Evolutionary conservation across 2,329 filamentous ascomycete genomes (phyloP), one percentile per base, ranked within the genome.

Genomic region (Ilyonectria destructans): DNA sequence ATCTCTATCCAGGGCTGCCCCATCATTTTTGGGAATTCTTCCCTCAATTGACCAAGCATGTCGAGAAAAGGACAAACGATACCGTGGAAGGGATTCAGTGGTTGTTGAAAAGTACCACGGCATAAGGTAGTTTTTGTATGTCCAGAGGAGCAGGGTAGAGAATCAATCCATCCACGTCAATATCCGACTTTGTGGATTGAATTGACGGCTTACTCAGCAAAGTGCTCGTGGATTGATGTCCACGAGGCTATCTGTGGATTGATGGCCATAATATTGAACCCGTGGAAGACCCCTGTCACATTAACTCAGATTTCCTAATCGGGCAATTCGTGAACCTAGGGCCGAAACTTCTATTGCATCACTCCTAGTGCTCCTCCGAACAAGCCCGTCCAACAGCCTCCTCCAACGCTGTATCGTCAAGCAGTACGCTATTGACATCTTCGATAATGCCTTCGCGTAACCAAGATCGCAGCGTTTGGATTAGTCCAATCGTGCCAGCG

Each of bases 21-120:
- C 55, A 58, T 46, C 55, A 58, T 15, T 58, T 58, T 19, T 58
- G 55, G 40, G 55, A 58, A 4, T 58, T 58, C 21, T 48, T 48
- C 26, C 55, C 55, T 31, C 40, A 58, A 46, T 46, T 58, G 7
- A 58, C 55, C 15, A 46, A 12, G 17, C 55, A 48, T 6, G 15
- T 58, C 26, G 40, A 58, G 40, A 46, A 46, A 48, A 58, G 55
- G 15, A 58, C 55, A 21, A 31, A 58, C 3, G 55, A 58, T 58
- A 58, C 55, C 40, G 40, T 58, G 45, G 10, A 46, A 21, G 45
- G 19, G 9, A 21, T 46, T 23, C 17, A 4, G 9, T 46, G 45
- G 45, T 46, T 46, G 10, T 46, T 46, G 19, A 23, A 37, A 46
- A 45, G 40, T 45, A 45, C 40, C 40, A 5, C 4, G 40, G 40